Base-by-base conservation (phyloP, 768 basidiomycete species). In the Daedalea quercina region DNA sequence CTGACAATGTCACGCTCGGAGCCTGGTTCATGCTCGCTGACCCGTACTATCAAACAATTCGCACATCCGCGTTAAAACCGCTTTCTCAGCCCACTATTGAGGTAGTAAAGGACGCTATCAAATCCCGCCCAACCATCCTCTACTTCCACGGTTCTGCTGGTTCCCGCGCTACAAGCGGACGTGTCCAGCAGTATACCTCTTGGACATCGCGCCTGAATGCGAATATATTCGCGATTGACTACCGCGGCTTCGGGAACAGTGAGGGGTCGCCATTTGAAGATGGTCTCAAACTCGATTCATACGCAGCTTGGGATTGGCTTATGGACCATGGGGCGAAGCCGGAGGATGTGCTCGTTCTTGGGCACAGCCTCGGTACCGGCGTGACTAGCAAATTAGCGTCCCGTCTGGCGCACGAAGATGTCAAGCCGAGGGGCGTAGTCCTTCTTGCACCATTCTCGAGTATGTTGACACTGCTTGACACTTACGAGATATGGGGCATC, bases 121-220 rank as follows among this genome's bases (percentile, higher is more conserved):
- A 70, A 12, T 57, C 70, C 1, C 68, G 76, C 24, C 91, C 91
- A 0, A 94, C 87, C 0, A 72, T 95, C n/a, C 73, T 97, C n/a
- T 95, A 89, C 70, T 74, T 94, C 41, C 95, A 97, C 57, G 95
- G 95, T 9, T 95, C 95, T 56, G 86, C 84, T 0, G 94, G 76
- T 0, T 92, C 88, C 0, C 81, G 94, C 15, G 89, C 89, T 0
- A 73, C 79, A 6, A 57, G 70, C 1, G 76, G 74, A 40, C 86
- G 94, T 11, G 73, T 94, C n/a, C 76, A 74, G 17, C 76, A 83
- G 35, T 91, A 91, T 63, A 69, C 75, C 17, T 74, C 78, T 0
- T 84, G 85, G 61, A 76, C 87, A 0, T 77, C 83, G 2, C 78
- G 85, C 1, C 70, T 90, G 7, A 71, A 73, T 17, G 79, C 79